Evolutionary conservation across 2,329 filamentous ascomycete species (phyloP).

Genomic region (Coniochaeta sp.): DNA sequence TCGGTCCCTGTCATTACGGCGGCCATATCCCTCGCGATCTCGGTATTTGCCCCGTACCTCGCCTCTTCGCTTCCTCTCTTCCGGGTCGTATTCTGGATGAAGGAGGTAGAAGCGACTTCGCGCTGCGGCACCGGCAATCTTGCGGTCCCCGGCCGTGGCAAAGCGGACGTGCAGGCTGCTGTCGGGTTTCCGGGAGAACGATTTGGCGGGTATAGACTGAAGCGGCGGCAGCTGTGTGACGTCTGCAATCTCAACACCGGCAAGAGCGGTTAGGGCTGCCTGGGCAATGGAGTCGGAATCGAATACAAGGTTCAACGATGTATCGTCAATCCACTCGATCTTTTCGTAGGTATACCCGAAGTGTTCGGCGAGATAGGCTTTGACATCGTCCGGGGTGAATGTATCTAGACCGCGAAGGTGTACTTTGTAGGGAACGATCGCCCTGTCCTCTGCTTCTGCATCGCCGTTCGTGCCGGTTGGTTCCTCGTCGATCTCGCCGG

Average conservation of each 20-base stretch:
- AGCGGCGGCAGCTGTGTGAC: conserved; percentile 48
- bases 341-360: conserved; percentile 51
- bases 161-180: conserved; percentile 64
- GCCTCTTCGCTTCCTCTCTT: conserved; percentile 57
- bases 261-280: conserved; percentile 47
- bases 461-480: conserved; percentile 7
- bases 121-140: conserved; percentile 68
- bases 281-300: conserved; percentile 42
- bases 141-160: conserved; percentile 69
- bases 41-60: conserved; percentile 50
- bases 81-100: conserved; percentile 82
- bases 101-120: conserved; percentile 88
- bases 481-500: conserved; percentile 31
- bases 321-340: conserved; percentile 94
- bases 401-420: conserved; percentile 78
- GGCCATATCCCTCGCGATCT: conserved; percentile 39
- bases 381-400: conserved; percentile 73
- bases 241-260: conserved; percentile 44
- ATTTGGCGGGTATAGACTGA: conserved; percentile 63
- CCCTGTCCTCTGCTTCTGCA: conserved; percentile 16
- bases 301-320: conserved; percentile 82
- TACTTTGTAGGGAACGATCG: conserved; percentile 54
- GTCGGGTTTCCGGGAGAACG: conserved; percentile 60
- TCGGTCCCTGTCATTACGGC: conserved; percentile 23
- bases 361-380: conserved; percentile 64